A percentile compares a stretch with the other conserved stretches of the same genome.
phyloP scores from a whole-genome alignment of 306 rosid genomes.

The Fragaria ananassa region DNA sequence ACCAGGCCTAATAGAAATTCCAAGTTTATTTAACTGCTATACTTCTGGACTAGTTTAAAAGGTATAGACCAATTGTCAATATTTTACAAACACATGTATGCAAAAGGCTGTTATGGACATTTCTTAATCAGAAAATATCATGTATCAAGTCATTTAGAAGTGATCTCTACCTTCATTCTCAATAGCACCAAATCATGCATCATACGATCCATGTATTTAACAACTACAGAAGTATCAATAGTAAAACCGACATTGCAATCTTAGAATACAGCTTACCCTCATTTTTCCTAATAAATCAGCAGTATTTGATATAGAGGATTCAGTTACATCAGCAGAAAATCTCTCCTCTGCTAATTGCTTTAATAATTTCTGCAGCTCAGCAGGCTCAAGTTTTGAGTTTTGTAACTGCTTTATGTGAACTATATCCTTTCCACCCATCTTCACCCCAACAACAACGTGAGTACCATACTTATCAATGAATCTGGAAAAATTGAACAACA shows the following conservation, averaged over 20 bases:
- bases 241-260: background rate
- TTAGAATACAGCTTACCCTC: conserved; percentile 37
- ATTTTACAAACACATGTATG: background rate
- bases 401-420: conserved; percentile 68
- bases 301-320: conserved; percentile 30
- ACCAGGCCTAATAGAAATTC: background rate
- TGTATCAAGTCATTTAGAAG: background rate
- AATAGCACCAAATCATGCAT: background rate
- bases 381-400: conserved; percentile 47
- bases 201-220: background rate
- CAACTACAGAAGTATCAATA: background rate
- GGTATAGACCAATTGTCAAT: background rate
- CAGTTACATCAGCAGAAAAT: conserved; percentile 48
- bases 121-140: background rate
- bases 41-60: background rate
- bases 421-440: conserved; percentile 95
- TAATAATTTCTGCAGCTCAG: conserved; percentile 67
- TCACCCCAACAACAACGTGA: conserved; percentile 80
- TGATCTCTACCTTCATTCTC: background rate
- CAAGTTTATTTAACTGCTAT: background rate
- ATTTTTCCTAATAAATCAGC: conserved; percentile 38
- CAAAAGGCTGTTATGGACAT: background rate
- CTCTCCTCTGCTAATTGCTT: conserved; percentile 73
- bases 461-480: conserved; percentile 90
- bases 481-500: conserved; percentile 49